These are phyloP conservation scores for Parachaetomium inaequale DNA, from an alignment of 495 filamentous ascomycete species.

Conservation along the genomic window DNA sequence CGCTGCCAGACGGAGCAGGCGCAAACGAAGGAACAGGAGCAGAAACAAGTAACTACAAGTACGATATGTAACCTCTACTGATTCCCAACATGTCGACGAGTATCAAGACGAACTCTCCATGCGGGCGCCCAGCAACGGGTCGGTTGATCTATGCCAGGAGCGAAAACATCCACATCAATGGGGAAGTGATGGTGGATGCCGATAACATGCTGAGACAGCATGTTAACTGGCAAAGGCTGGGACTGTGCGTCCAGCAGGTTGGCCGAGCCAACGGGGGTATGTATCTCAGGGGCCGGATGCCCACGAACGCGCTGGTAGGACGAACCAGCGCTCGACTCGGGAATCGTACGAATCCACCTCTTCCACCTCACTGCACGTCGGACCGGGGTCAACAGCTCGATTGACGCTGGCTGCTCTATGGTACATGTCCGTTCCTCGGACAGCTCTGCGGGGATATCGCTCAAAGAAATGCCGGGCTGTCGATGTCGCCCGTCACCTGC, in stretches of 20 bases:
- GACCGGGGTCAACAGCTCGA: conserved; percentile 27
- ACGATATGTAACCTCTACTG: conserved; percentile 37
- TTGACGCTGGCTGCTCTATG: conserved; percentile 35
- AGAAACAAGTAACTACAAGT: neutral
- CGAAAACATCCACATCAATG: conserved; percentile 36
- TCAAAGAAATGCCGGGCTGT: conserved; percentile 23
- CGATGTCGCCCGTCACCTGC: conserved; percentile 21
- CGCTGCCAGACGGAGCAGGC: neutral
- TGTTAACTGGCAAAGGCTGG: conserved; percentile 30
- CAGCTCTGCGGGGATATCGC: conserved; percentile 19
- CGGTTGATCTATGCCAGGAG: conserved; percentile 36
- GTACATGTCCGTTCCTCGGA: conserved; percentile 29
- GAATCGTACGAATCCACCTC: neutral
- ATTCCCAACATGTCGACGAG: conserved; percentile 35
- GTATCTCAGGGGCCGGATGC: no score
- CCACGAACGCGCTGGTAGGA: no score
- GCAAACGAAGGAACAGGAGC: neutral
- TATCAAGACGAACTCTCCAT: conserved; percentile 33
- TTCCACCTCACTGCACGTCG: conserved; percentile 6
- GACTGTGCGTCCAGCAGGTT: conserved; percentile 9
- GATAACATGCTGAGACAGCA: conserved; percentile 32
- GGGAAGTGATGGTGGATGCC: conserved; percentile 29
- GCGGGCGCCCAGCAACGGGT: conserved; percentile 40
- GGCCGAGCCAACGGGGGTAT: no score
- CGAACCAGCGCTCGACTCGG: no score